Base-by-base conservation (phyloP, 139 green algal species). In the Coelastrella sp. region DNA sequence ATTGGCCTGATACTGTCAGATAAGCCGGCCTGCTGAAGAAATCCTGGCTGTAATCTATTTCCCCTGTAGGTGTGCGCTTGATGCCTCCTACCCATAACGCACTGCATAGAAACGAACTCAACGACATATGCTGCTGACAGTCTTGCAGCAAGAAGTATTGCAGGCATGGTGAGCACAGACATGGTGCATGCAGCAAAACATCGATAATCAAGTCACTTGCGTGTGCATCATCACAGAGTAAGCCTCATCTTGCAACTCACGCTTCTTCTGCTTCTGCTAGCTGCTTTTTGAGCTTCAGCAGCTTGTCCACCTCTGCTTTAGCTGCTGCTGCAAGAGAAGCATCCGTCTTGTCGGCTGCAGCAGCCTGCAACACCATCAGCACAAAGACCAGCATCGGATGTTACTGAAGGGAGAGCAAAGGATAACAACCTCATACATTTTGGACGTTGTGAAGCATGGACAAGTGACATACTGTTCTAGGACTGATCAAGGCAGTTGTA, bases 1-100 rank as follows among this genome's bases (percentile, higher is more conserved):
- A 94, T 90, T 99, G 97, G 3, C 96, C 96, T 3, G 94, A 98
- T 38, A 99, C 97, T 1, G 97, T 99, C 13, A 99, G 92, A 91
- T 92, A 99, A 19, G 98, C 88, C 5, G 93, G 89, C 78, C 91
- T 89, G 50, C 89, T 91, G 87, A 99, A 99, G 84, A 99, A 99
- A 93, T 99, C 98, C 67, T 96, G 79, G 13, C 37, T 84, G 89
- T 97, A 99, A 90, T 98, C 95, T n/a, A 87, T 57, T 7, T 87
- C 86, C 43, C 86, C 88, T 27, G 78, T 51, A 6, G 90, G 48
- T 19, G 78, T 76, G 71, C 89, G 87, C 88, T 92, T 92, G 80
- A 94, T 87, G 72, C 91, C 91, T 32, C 85, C 91, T 21, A 86
- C 53, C 81, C 68, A 79, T 30, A 53, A 34, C 19, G 80, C 80